Conservation (phyloP, 1,284 basidiomycete species). For the Thelephora terrestris region DNA sequence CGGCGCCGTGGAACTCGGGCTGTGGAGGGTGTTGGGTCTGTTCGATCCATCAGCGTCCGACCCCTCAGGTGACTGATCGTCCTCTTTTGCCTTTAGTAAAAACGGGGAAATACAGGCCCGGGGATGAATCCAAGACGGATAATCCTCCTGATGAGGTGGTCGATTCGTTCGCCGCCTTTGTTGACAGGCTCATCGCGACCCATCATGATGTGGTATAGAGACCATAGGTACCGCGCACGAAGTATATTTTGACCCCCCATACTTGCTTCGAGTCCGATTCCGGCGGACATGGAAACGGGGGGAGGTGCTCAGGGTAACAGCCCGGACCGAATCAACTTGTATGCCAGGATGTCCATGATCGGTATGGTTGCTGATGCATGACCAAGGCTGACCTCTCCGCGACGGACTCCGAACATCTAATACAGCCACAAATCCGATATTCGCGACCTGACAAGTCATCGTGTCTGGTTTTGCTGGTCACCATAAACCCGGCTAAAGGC, state of each 20-base stretch:
- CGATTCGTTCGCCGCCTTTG: constrained; percentile 45
- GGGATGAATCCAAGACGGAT: constrained; percentile 38
- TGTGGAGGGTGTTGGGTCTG: constrained; percentile 57
- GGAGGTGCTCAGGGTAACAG: background rate
- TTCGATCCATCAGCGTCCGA: constrained; percentile 2
- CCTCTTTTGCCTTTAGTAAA: constrained; percentile 30
- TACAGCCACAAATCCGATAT: too few relatives aligned
- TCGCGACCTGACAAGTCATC: too few relatives aligned
- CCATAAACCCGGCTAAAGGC: too few relatives aligned
- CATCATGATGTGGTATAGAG: too few relatives aligned
- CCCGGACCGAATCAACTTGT: too few relatives aligned
- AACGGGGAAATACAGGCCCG: constrained; percentile 54
- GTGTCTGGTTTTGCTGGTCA: too few relatives aligned
- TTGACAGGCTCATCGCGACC: constrained; percentile 27
- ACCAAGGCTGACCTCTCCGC: too few relatives aligned
- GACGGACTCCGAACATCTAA: too few relatives aligned
- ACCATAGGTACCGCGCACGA: constrained; percentile 14
- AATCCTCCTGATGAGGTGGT: constrained; percentile 41
- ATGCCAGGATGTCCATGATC: too few relatives aligned
- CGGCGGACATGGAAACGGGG: too few relatives aligned
- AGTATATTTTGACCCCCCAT: constrained; percentile 1
- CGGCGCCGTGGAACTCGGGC: constrained; percentile 47
- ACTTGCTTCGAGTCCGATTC: too few relatives aligned
- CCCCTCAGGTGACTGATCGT: constrained; percentile 6
- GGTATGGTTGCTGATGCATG: too few relatives aligned